phyloP scores from a whole-genome alignment of 768 basidiomycete genomes.

The Phanerodontia chrysosporium region DNA sequence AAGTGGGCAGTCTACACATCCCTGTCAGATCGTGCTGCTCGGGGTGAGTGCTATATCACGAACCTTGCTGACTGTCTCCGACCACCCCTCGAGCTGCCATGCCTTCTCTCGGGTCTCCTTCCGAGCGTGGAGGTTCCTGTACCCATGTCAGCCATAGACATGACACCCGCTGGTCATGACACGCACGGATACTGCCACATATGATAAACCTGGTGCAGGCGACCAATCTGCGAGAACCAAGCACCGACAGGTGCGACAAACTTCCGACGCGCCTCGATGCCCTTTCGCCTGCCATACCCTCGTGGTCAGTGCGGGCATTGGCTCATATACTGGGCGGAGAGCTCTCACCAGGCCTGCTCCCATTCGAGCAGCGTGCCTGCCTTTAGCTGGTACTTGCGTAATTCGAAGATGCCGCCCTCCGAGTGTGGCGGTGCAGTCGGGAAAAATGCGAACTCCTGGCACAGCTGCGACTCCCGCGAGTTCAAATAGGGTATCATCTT shows the following conservation, averaged over 20 bases:
- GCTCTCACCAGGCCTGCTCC: constrained; percentile 82
- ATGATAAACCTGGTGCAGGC: constrained; percentile 87
- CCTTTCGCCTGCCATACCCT: constrained; percentile 62
- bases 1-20: constrained; percentile 79
- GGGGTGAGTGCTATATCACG: constrained; percentile 11
- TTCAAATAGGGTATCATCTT: constrained; percentile 73
- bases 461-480: constrained; percentile 72
- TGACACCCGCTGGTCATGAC: not conserved
- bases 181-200: constrained; percentile 93
- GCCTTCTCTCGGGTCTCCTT: constrained; percentile 85
- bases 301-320: not conserved
- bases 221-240: constrained; percentile 89
- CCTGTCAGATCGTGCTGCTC: not conserved
- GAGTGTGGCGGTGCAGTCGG: constrained; percentile 84
- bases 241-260: constrained; percentile 84
- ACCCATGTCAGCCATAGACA: not conserved
- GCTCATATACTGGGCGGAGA: not conserved
- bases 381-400: constrained; percentile 82
- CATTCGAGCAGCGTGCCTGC: constrained; percentile 92
- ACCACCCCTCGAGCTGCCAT: constrained; percentile 95
- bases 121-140: constrained; percentile 71
- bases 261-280: constrained; percentile 89
- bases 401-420: constrained; percentile 90
- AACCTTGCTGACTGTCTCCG: constrained; percentile 89
- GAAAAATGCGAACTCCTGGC: constrained; percentile 94